Base-by-base conservation (phyloP, 441 rosid species). In the Aleurites moluccanus region DNA sequence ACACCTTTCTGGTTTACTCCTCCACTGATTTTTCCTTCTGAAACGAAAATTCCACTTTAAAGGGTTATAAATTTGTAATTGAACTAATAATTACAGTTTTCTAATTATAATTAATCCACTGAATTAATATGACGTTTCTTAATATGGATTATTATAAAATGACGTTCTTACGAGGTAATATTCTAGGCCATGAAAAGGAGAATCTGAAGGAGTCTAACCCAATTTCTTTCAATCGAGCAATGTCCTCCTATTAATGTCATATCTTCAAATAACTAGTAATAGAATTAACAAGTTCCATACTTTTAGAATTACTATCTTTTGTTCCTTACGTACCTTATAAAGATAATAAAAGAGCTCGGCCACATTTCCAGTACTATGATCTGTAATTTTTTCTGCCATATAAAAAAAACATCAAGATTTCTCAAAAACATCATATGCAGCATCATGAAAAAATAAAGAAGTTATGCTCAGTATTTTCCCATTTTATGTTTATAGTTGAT, bases 1-100 rank as follows among this genome's bases (percentile, higher is more conserved):
- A 79, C 75, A 16, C 75, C 91, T 71, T 81, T 76, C 72, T 81
- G 79, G 77, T 88, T 88, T 59, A 90, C 79, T 75, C 94, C 94
- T 15, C 83, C 77, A 23, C 80, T 77, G 27, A 81, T 62, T 75
- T 81, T 87, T 61, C 91, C 92, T 71, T 70, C 87, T 87, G 8
- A 38, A 38, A 38, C 40, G 6, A 38, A 38, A 8, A 35, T 35
- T 5, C 6, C 38, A 35, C 38, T 35, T 35, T 35, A 35, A 35
- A 35, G 4, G 38, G 7, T 35, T 38, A 2, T 6, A 38, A 38
- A 38, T 38, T 38, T 38, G 40, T 38, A 38, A 38, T 38, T 8
- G 8, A 38, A 6, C 40, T 27, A 8, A 40, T 38, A 6, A 5
- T 38, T 38, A 38, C 6, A 38, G 0, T 38, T 38, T 38, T 38